These are phyloP conservation scores for Aethionema arabicum DNA, from an alignment of 345 rosid species.

Conservation along the genomic window DNA sequence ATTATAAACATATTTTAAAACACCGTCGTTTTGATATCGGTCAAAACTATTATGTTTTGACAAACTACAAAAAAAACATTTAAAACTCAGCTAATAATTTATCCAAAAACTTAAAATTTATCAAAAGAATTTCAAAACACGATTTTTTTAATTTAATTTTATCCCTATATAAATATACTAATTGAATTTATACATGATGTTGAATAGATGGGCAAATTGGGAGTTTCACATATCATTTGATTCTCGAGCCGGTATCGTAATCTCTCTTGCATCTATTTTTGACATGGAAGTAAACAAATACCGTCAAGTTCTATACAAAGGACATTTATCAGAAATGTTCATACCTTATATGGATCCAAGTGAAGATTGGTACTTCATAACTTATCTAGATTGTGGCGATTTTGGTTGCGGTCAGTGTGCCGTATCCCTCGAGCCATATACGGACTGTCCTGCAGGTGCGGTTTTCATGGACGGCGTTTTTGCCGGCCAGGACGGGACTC, in stretches of 20 bases:
- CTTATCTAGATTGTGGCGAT: constrained; percentile 49
- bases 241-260: constrained; percentile 45
- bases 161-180: not conserved
- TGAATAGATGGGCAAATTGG: constrained; percentile 56
- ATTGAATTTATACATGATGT: not conserved
- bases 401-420: constrained; percentile 49
- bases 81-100: no score
- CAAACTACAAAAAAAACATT: no score
- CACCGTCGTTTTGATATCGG: no score
- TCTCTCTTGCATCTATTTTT: constrained; percentile 51
- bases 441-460: constrained; percentile 55
- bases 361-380: constrained; percentile 44
- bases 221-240: constrained; percentile 53
- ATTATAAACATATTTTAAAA: no score
- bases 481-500: constrained; percentile 47
- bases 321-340: constrained; percentile 52
- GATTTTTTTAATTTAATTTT: no score
- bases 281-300: constrained; percentile 42
- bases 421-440: constrained; percentile 44
- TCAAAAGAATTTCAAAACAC: no score
- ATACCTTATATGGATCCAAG: constrained; percentile 55
- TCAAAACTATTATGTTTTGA: no score
- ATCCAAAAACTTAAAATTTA: no score
- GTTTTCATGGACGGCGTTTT: constrained; percentile 45
- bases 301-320: constrained; percentile 51